Percentiles rank a stretch among this genome's conserved stretches.
Conservation (phyloP, 2,329 filamentous ascomycete genomes). For the Colletotrichum sublineola region DNA sequence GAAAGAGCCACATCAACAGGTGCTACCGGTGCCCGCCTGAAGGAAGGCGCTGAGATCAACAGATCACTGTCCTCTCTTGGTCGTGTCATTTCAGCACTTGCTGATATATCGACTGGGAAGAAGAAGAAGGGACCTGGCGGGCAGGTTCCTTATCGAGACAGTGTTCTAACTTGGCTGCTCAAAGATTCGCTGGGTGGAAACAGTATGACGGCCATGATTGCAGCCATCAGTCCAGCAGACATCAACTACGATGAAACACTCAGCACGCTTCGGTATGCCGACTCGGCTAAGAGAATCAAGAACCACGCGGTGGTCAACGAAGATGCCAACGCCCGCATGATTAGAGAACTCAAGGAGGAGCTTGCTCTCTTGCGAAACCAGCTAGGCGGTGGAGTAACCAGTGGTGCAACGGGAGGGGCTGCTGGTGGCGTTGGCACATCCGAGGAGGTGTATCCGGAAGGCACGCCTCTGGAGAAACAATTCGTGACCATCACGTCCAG, state of each 20-base stretch:
- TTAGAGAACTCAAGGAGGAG: constrained; percentile 96
- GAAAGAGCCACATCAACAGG: constrained; percentile 98
- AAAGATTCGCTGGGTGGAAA: constrained; percentile 98
- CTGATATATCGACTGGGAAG: constrained; percentile 88
- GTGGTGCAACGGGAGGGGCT: constrained; percentile 56
- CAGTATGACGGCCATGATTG: constrained; percentile 99
- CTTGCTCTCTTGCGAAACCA: constrained; percentile 88
- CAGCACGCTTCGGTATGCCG: constrained; percentile 94
- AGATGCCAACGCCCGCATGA: constrained; percentile 98
- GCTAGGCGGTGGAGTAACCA: constrained; percentile 70
- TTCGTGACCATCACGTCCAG: constrained; percentile 92
- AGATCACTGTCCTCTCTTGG: constrained; percentile 94
- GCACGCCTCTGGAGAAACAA: constrained; percentile 93
- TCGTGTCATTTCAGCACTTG: constrained; percentile 95
- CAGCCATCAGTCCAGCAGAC: constrained; percentile 96
- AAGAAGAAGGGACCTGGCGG: constrained; percentile 80
- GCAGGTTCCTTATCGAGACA: constrained; percentile 96
- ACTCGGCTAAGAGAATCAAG: constrained; percentile 99
- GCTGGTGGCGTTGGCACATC: constrained; percentile 65
- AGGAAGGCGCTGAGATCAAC: constrained; percentile 99
- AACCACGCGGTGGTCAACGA: constrained; percentile 99
- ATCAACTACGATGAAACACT: constrained; percentile 99
- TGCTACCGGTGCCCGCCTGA: constrained; percentile 92
- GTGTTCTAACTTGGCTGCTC: constrained; percentile 93
- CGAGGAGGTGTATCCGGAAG: constrained; percentile 90